These are phyloP conservation scores for Murraya koenigii DNA, from an alignment of 345 rosid genomes.

Conservation along the genomic window DNA sequence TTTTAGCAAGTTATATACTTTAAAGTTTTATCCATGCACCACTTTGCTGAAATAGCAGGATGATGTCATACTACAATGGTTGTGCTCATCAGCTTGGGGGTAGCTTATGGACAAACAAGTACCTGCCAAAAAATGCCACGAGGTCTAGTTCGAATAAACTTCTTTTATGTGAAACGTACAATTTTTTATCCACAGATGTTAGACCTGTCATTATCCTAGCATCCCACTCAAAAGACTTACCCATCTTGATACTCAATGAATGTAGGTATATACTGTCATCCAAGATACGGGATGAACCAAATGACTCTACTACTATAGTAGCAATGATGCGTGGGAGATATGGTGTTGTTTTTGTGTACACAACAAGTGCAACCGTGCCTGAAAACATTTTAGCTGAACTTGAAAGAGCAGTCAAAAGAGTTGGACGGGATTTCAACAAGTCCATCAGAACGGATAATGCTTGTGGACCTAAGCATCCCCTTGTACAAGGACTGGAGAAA, in stretches of 20 bases:
- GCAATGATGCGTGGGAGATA: constrained; percentile 99
- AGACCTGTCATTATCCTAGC: neutral
- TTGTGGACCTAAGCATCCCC: constrained; percentile 90
- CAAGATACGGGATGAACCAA: constrained; percentile 59
- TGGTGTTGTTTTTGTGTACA: constrained; percentile 87
- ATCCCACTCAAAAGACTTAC: neutral
- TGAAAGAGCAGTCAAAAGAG: constrained; percentile 67
- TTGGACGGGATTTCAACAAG: constrained; percentile 76
- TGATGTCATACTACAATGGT: constrained; percentile 22
- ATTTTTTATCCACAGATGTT: constrained; percentile 14
- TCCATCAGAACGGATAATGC: constrained; percentile 68
- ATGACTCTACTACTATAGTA: constrained; percentile 80
- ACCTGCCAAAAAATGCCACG: constrained; percentile 63
- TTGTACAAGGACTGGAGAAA: constrained; percentile 85
- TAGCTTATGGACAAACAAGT: constrained; percentile 77
- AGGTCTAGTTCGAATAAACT: constrained; percentile 45
- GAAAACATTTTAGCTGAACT: constrained; percentile 77
- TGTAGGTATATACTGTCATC: constrained; percentile 87
- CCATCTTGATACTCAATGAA: neutral
- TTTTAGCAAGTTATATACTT: neutral
- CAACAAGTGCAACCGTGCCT: constrained; percentile 73
- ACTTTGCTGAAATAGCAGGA: constrained; percentile 26
- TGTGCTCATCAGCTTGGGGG: constrained; percentile 38
- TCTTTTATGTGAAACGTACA: constrained; percentile 13
- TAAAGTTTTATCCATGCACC: neutral